phyloP scores from a whole-genome alignment of 176 grass and related monocot genomes.

The Musa troglodytarum region DNA sequence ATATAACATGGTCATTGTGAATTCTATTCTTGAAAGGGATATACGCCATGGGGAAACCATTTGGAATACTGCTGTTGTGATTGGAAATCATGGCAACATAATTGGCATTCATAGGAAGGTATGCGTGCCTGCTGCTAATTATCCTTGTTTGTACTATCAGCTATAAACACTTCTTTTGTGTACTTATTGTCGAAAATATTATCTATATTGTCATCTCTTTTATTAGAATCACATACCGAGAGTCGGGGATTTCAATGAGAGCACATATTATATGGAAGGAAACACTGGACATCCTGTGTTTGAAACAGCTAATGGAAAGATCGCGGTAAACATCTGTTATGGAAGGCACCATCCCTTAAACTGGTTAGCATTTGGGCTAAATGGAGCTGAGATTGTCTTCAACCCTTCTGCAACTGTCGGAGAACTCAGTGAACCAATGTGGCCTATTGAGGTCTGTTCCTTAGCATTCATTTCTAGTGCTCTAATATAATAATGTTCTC shows the following conservation, averaged over 20 bases:
- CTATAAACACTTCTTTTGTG: neutral
- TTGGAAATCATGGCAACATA: conserved; percentile 94
- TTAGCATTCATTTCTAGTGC: neutral
- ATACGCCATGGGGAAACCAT: conserved; percentile 81
- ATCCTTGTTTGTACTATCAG: neutral
- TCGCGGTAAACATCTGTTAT: conserved; percentile 90
- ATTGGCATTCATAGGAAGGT: conserved; percentile 95
- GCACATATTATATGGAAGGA: conserved; percentile 99
- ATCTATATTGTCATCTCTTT: neutral
- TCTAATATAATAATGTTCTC: neutral
- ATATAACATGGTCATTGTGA: conserved; percentile 98
- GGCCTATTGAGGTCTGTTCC: conserved; percentile 71
- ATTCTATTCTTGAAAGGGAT: conserved; percentile 89
- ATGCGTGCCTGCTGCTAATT: conserved; percentile 4
- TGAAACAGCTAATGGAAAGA: conserved; percentile 84
- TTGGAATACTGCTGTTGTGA: conserved; percentile 91
- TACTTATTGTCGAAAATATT: no score
- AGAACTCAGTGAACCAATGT: conserved; percentile 91
- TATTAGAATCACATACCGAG: conserved; percentile 93
- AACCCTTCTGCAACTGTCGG: conserved; percentile 89
- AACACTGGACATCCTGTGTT: conserved; percentile 97
- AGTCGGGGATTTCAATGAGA: conserved; percentile 99
- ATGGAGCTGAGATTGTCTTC: conserved; percentile 90
- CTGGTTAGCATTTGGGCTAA: conserved; percentile 95
- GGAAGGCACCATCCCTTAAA: conserved; percentile 97